A percentile compares a stretch with the other conserved stretches of the same genome.
phyloP scores from a whole-genome alignment of 1,284 basidiomycete genomes.

The Papiliotrema terrestris region DNA sequence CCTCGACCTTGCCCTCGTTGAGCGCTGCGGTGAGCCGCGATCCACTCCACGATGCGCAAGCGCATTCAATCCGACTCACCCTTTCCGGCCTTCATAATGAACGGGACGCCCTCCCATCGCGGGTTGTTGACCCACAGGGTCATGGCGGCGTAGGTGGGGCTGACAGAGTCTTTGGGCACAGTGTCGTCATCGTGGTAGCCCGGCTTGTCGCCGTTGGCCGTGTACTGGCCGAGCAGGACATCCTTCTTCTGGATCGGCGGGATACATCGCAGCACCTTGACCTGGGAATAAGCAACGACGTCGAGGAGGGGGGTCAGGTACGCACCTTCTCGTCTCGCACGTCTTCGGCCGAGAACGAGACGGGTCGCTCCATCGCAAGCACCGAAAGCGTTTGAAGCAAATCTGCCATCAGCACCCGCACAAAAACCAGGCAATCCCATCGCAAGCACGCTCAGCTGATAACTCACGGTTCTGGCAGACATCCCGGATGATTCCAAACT shows the following conservation, averaged over 20 bases:
- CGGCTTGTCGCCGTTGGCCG: slow-evolving; percentile 79
- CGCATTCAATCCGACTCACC: too few species aligned
- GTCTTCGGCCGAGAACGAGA: slow-evolving; percentile 94
- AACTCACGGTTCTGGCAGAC: slow-evolving; percentile 92
- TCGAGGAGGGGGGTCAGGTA: slow-evolving; percentile 6
- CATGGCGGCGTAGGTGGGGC: slow-evolving; percentile 87
- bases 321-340: slow-evolving; percentile 92
- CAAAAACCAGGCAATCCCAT: background rate
- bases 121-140: slow-evolving; percentile 89
- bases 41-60: background rate
- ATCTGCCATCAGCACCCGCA: slow-evolving; percentile 55
- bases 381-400: slow-evolving; percentile 87
- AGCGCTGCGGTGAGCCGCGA: slow-evolving; percentile 58
- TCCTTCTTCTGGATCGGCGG: slow-evolving; percentile 73
- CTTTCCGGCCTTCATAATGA: slow-evolving; percentile 95
- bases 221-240: slow-evolving; percentile 87
- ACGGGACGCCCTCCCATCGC: slow-evolving; percentile 94
- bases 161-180: slow-evolving; percentile 83
- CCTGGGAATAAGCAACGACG: slow-evolving; percentile 54
- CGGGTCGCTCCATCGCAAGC: slow-evolving; percentile 92
- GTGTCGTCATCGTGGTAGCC: slow-evolving; percentile 96
- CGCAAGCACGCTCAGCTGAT: too few species aligned
- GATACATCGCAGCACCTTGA: slow-evolving; percentile 89
- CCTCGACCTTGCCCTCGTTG: slow-evolving; percentile 95
- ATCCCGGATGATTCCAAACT: slow-evolving; percentile 96